phyloP scores from a whole-genome alignment of 2,329 filamentous ascomycete genomes.

The Cordyceps militaris region DNA sequence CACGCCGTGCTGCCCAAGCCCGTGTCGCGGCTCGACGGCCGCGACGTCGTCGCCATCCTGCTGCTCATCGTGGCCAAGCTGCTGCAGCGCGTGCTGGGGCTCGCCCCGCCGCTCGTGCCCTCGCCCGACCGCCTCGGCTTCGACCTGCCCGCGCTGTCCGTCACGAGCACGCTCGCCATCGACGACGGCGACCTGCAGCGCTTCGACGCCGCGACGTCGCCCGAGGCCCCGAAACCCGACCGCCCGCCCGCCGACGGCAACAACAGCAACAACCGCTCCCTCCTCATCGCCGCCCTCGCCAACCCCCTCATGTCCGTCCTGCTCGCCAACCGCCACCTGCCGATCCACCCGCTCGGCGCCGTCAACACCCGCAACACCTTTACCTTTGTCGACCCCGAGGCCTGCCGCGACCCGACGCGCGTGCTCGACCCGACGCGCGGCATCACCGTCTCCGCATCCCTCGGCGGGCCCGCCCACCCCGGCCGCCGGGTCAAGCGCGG shows the following conservation, averaged over 20 bases:
- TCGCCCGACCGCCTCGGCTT: conserved; percentile 5
- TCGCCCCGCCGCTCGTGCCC: conserved; percentile 3
- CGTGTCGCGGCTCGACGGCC: conserved; percentile 11
- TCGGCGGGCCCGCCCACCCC: conserved; percentile 8
- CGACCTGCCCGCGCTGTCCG: conserved; percentile 11
- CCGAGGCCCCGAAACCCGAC: not conserved
- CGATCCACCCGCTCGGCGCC: conserved; percentile 11
- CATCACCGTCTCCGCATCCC: conserved; percentile 11
- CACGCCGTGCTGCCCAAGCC: conserved; percentile 11
- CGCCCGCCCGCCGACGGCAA: not conserved
- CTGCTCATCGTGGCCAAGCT: conserved; percentile 10
- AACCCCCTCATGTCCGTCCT: conserved; percentile 15
- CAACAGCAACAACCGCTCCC: conserved; percentile 4
- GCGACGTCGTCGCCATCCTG: conserved; percentile 11
- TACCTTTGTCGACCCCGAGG: conserved; percentile 11
- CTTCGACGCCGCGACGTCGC: conserved; percentile 3
- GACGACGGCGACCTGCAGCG: conserved; percentile 9
- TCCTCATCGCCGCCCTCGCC: conserved; percentile 11
- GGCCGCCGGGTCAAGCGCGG: conserved; percentile 12
- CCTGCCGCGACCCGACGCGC: conserved; percentile 9
- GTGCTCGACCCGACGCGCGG: conserved; percentile 7
- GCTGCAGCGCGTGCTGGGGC: not conserved
- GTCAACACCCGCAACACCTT: conserved; percentile 14
- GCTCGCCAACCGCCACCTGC: conserved; percentile 12
- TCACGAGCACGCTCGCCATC: conserved; percentile 12